Percentiles rank a stretch among this genome's conserved stretches.
These are phyloP conservation scores for Colletotrichum sp. DNA, from an alignment of 2,329 filamentous ascomycete species.

Conservation along the genomic window DNA sequence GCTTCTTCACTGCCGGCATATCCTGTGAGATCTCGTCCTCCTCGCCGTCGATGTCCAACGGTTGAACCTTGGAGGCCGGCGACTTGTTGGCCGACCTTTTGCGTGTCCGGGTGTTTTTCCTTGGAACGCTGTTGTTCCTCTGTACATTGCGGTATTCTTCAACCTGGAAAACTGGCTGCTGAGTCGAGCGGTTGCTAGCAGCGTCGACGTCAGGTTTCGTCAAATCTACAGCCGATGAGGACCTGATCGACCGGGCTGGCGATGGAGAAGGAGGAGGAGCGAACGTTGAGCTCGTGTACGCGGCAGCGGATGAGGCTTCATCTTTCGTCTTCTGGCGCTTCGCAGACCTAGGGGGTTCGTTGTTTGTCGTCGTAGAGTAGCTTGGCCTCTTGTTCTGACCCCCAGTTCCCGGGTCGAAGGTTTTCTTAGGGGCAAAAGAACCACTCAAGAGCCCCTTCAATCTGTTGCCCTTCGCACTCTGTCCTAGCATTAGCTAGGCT, in stretches of 20 bases:
- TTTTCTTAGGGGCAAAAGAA: background rate
- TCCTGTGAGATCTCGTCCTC: background rate
- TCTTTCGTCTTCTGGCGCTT: constrained; percentile 12
- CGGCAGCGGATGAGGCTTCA: background rate
- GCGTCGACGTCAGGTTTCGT: constrained; percentile 5
- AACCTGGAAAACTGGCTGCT: background rate
- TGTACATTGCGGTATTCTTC: background rate
- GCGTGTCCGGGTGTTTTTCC: background rate
- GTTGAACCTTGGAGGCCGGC: background rate
- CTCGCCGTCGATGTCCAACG: background rate
- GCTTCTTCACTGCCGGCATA: background rate
- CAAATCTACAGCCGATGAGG: background rate
- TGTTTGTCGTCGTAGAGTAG: background rate
- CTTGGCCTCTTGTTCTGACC: background rate
- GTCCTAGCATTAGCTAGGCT: background rate
- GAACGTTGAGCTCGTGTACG: background rate
- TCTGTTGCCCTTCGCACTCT: background rate
- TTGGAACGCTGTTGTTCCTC: background rate
- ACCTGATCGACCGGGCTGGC: background rate
- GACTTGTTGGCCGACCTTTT: background rate
- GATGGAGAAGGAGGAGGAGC: background rate
- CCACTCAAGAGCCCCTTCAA: background rate
- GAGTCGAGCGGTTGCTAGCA: constrained; percentile 1
- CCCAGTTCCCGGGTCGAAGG: background rate
- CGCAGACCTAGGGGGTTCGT: background rate